phyloP scores from a whole-genome alignment of 2,329 filamentous ascomycete species.

The Claviceps sp. region DNA sequence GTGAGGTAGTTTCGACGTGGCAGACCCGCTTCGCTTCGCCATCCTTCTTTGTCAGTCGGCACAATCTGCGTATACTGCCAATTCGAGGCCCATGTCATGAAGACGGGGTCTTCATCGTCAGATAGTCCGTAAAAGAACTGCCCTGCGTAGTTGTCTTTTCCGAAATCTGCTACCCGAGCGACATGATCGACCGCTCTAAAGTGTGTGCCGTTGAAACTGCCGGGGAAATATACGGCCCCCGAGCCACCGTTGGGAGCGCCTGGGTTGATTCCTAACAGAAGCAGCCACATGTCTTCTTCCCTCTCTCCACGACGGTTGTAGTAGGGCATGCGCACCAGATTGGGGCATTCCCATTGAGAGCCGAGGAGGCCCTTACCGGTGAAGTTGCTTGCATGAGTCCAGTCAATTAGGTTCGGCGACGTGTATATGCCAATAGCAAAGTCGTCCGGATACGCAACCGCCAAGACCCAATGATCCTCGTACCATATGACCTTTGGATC shows the following conservation, averaged over 20 bases:
- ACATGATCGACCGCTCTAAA: constrained; percentile 26
- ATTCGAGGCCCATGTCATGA: constrained; percentile 23
- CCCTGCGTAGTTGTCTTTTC: constrained; percentile 23
- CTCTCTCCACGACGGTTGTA: constrained; percentile 20
- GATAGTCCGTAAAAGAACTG: constrained; percentile 19
- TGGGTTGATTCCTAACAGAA: constrained; percentile 42
- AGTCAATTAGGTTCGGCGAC: constrained; percentile 42
- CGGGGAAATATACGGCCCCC: constrained; percentile 41
- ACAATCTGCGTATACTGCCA: constrained; percentile 19
- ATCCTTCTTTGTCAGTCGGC: constrained; percentile 18
- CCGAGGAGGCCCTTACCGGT: constrained; percentile 37
- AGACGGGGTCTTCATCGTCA: constrained; percentile 16
- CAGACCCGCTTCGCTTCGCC: constrained; percentile 19
- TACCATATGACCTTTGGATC: constrained; percentile 54
- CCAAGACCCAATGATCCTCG: constrained; percentile 42
- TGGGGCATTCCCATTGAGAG: constrained; percentile 50
- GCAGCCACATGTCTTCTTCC: constrained; percentile 22
- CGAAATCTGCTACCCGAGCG: constrained; percentile 19
- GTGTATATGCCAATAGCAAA: constrained; percentile 48
- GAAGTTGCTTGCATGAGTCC: constrained; percentile 41
- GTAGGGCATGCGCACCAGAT: constrained; percentile 40
- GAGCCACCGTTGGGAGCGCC: constrained; percentile 43
- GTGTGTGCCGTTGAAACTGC: constrained; percentile 51
- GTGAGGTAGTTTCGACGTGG: constrained; percentile 37
- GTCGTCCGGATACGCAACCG: constrained; percentile 35